Evolutionary conservation across 2,329 filamentous ascomycete species (phyloP).

Genomic region (Apiospora phragmitis): DNA sequence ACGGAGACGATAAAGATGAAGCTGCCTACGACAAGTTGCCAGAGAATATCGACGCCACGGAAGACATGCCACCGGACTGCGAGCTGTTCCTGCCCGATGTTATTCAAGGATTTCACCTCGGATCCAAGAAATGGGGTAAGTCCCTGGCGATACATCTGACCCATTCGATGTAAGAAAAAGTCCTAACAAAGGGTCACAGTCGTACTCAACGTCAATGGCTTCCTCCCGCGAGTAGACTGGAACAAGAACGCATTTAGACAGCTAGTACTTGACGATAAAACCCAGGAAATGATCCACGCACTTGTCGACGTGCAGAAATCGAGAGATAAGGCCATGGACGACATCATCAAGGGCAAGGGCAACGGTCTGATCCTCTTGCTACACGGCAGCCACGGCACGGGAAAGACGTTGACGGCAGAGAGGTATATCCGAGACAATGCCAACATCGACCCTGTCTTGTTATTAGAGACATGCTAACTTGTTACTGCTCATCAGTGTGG

Average conservation of each 20-base stretch:
- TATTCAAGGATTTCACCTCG: background rate
- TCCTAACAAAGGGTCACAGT: background rate
- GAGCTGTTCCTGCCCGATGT: background rate
- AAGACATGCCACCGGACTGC: background rate
- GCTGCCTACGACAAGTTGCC: background rate
- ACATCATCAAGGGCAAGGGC: conserved; percentile 13
- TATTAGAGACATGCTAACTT: background rate
- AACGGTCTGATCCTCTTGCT: conserved; percentile 12
- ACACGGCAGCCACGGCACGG: conserved; percentile 11
- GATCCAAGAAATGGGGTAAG: background rate
- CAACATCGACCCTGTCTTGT: fast-evolving
- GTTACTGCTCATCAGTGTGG: conserved; percentile 24
- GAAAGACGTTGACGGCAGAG: conserved; percentile 14
- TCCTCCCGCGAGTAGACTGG: background rate
- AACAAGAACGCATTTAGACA: conserved; percentile 12
- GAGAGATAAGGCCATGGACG: background rate
- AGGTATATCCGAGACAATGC: background rate
- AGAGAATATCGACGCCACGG: background rate
- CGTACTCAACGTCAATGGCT: background rate
- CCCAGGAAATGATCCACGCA: conserved; percentile 8
- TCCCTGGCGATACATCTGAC: background rate
- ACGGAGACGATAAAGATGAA: background rate
- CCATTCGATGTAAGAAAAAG: background rate
- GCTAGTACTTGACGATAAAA: conserved; percentile 4
- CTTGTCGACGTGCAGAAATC: conserved; percentile 11